A percentile compares a stretch with the other conserved stretches of the same genome.
phyloP scores from a whole-genome alignment of 2,329 filamentous ascomycete species.

The Pseudogymnoascus sp. region DNA sequence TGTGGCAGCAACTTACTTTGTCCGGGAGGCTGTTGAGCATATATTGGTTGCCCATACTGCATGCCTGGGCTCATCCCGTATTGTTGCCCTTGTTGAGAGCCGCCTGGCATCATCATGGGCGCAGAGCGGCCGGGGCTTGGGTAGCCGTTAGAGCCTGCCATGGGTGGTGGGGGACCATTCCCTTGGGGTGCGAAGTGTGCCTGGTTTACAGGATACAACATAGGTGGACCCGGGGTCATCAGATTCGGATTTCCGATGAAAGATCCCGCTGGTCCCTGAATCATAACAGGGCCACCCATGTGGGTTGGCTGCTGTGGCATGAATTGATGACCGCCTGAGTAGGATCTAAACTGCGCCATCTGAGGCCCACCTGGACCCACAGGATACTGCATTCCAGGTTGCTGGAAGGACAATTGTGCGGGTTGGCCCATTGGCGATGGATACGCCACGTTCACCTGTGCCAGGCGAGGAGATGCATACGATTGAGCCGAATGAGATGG shows the following conservation, averaged over 20 bases:
- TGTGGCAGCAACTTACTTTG: constrained; percentile 56
- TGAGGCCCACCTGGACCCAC: constrained; percentile 64
- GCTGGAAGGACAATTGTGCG: constrained; percentile 63
- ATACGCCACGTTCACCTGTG: constrained; percentile 68
- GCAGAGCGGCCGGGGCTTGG: constrained; percentile 83
- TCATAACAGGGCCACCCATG: constrained; percentile 78
- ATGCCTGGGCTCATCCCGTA: constrained; percentile 71
- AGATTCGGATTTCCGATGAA: constrained; percentile 69
- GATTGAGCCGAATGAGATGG: constrained; percentile 76
- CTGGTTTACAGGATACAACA: constrained; percentile 74
- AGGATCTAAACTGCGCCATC: constrained; percentile 64
- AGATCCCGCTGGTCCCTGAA: constrained; percentile 61
- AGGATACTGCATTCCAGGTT: constrained; percentile 64
- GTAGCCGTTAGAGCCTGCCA: constrained; percentile 67
- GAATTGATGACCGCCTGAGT: constrained; percentile 66
- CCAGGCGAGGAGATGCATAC: constrained; percentile 75
- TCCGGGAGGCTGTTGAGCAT: constrained; percentile 60
- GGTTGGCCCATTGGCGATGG: constrained; percentile 61
- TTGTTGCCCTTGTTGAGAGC: constrained; percentile 74
- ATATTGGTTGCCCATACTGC: constrained; percentile 53
- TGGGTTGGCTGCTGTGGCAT: constrained; percentile 61
- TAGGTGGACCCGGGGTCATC: constrained; percentile 63
- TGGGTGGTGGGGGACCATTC: constrained; percentile 47
- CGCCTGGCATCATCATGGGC: constrained; percentile 90
- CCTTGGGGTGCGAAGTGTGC: constrained; percentile 57